Percentiles rank a stretch among this genome's conserved stretches.
Evolutionary conservation across 139 green algal species (phyloP).

Genomic region (Ettlia oleoabundans): DNA sequence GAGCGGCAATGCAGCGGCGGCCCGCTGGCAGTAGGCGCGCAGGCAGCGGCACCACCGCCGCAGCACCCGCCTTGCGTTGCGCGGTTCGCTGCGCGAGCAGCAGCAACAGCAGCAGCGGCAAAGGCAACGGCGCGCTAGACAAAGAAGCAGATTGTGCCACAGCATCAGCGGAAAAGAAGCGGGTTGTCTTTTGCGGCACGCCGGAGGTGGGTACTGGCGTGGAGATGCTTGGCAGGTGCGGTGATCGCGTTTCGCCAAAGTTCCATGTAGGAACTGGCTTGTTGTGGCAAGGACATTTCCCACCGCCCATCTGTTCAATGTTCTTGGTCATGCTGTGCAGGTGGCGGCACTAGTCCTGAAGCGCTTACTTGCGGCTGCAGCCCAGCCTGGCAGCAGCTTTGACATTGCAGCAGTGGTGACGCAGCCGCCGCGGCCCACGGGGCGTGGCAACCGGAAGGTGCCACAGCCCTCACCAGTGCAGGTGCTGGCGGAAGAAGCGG

Average conservation of each 20-base stretch:
- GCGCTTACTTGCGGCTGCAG: conserved; percentile 65
- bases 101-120: neutral
- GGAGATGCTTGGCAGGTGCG: too few relatives aligned
- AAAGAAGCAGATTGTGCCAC: too few relatives aligned
- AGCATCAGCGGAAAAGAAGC: conserved; percentile 9
- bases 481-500: conserved; percentile 49
- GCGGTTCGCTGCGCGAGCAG: neutral
- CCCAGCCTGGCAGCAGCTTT: conserved; percentile 55
- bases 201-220: too few relatives aligned
- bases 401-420: conserved; percentile 84
- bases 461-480: conserved; percentile 72
- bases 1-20: too few relatives aligned
- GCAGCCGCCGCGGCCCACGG: conserved; percentile 79
- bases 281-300: too few relatives aligned
- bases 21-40: too few relatives aligned
- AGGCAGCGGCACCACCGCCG: too few relatives aligned
- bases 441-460: conserved; percentile 68
- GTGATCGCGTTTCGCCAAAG: too few relatives aligned
- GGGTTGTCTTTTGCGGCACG: conserved; percentile 85
- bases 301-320: too few relatives aligned
- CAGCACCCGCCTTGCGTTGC: too few relatives aligned
- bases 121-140: neutral
- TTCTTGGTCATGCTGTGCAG: too few relatives aligned
- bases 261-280: too few relatives aligned
- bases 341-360: conserved; percentile 75